Evolutionary conservation across 1,139 yeast genomes (phyloP).

Genomic region (Spencermartinsiella ligniputridi): DNA sequence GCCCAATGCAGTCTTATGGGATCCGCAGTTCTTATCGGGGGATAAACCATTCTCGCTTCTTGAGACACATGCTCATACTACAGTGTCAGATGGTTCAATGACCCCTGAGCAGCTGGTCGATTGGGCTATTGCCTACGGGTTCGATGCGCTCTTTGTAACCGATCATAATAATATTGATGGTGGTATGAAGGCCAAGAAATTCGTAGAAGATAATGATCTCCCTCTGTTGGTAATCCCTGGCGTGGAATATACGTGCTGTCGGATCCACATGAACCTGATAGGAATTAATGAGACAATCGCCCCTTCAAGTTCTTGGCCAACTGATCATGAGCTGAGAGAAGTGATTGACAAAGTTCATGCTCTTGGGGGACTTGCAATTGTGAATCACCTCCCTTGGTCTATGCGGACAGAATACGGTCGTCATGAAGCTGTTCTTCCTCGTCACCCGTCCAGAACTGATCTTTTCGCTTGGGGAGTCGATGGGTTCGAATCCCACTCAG

Average conservation of each 20-base stretch:
- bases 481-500: constrained; percentile 24
- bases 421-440: constrained; percentile 18
- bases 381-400: constrained; percentile 27
- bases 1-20: constrained; percentile 18
- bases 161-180: constrained; percentile 26
- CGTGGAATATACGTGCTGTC: constrained; percentile 26
- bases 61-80: constrained; percentile 27
- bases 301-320: constrained; percentile 21
- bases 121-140: constrained; percentile 29
- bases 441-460: constrained; percentile 23
- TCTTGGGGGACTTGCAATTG: constrained; percentile 25
- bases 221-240: constrained; percentile 25
- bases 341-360: constrained; percentile 20
- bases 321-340: constrained; percentile 19
- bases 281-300: constrained; percentile 24
- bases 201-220: constrained; percentile 14
- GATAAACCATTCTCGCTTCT: constrained; percentile 4
- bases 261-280: constrained; percentile 28
- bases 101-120: constrained; percentile 25
- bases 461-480: constrained; percentile 25
- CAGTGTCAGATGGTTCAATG: constrained; percentile 23
- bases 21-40: constrained; percentile 2
- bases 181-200: constrained; percentile 18
- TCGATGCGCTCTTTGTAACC: constrained; percentile 23
- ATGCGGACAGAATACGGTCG: constrained; percentile 19